Evolutionary conservation across 1,284 basidiomycete genomes (phyloP), one percentile per base, ranked within the genome.

Genomic region (Papiliotrema nemorosa): DNA sequence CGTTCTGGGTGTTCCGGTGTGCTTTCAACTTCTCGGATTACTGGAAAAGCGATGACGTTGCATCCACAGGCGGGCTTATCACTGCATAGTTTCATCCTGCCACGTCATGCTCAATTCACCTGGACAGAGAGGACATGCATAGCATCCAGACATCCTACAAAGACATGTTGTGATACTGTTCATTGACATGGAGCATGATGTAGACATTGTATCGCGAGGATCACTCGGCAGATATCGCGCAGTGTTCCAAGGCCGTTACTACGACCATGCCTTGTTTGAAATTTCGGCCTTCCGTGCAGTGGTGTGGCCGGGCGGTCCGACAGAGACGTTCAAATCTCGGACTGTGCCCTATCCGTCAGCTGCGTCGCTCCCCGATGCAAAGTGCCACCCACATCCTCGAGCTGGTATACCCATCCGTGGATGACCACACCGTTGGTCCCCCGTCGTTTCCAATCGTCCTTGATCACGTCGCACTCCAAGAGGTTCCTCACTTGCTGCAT

Each of bases 361-460:
- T n/a, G 24, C 29, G 10, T 21, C 31, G 13, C n/a, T n/a, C 3
- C 43, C 20, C 20, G 18, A 24, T 18, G 16, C 24, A 5, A 2
- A 25, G 16, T 4, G n/a, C 31, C 2, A 63, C 65, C 60, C 49
- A 68, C 70, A 46, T 73, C 61, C 53, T 73, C 70, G n/a, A 73
- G 67, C 53, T 73, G 70, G 53, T 73, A 72, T 24, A 73, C 69
- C 71, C 71, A 73, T 2, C 71, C 71, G 36, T 72, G 71, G 24
- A 73, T 58, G 2, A 63, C 63, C 2, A 73, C 70, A 20, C 69
- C 69, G 12, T 65, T 54, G 2, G 58, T 46, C 21, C 67, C 69
- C 41, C 71, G 54, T 46, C 64, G 51, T 50, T 63, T 64, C 70
- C 71, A 70, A 55, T 73, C 70, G 46, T 63, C 57, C 40, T 51